phyloP scores from a whole-genome alignment of 2,329 filamentous ascomycete species.

The Aspergillus sp. region DNA sequence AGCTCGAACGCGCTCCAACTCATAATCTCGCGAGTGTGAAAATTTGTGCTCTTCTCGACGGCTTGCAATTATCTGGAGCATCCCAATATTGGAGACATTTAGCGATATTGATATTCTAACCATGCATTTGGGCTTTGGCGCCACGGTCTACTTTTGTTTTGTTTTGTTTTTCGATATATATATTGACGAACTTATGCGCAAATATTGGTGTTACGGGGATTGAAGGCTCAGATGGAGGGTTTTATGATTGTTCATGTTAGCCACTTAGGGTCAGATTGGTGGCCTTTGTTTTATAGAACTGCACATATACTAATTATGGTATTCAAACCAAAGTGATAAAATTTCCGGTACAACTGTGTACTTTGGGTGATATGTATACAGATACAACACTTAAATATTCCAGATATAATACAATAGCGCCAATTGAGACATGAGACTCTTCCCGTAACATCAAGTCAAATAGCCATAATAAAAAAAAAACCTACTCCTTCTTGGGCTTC shows the following conservation, averaged over 20 bases:
- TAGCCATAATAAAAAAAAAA: background rate
- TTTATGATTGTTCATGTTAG: background rate
- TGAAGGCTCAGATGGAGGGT: background rate
- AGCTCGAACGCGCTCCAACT: background rate
- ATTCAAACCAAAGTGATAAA: background rate
- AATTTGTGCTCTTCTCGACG: background rate
- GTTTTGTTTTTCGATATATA: background rate
- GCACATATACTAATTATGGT: conserved; percentile 10
- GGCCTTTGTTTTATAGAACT: conserved; percentile 14
- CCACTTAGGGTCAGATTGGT: background rate
- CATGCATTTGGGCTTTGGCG: background rate
- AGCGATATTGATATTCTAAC: background rate
- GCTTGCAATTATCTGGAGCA: background rate
- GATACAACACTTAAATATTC: background rate
- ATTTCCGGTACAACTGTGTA: background rate
- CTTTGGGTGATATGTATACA: conserved; percentile 7
- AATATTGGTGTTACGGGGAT: conserved; percentile 1
- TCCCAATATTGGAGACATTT: background rate
- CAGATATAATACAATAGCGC: conserved; percentile 9
- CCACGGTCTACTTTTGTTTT: background rate
- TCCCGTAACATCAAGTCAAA: background rate
- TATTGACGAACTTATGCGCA: background rate
- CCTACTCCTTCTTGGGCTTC: conserved; percentile 82
- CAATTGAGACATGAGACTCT: background rate
- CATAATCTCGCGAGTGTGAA: background rate